Base-by-base conservation (phyloP, 768 basidiomycete genomes). In the Obba rivulosa region DNA sequence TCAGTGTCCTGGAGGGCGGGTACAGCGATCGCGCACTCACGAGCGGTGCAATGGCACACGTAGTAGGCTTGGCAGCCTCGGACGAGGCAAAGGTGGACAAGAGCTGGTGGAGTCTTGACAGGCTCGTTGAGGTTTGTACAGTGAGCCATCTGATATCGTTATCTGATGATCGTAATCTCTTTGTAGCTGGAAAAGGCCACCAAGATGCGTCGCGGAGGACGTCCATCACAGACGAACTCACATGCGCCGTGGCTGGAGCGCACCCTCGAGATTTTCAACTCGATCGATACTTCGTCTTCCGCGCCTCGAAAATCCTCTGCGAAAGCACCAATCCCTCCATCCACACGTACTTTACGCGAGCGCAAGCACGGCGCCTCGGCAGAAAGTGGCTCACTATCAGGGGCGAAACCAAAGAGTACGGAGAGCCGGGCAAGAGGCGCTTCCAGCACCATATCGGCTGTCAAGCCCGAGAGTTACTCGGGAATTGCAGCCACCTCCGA, bases 1-100 rank as follows among this genome's bases (percentile, higher is more conserved):
- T 98, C 34, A 92, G 90, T 56, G 88, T 97, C 0, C 79, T 99
- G 1, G 95, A 99, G 68, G 95, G 95, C 1, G 95, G 94, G 1
- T 97, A 97, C 60, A 90, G 89, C 57, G 92, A 97, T 63, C 77
- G 85, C 5, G 93, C 95, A 0, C 71, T 98, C 46, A 81, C 73
- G 5, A 92, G 87, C 53, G 95, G 87, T 0, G 76, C 84, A 0
- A 80, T 92, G 78, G 87, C 92, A 0, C 87, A 92, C 62, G 64
- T 95, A 2, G 69, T 70, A 7, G 94, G 93, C 3, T 66, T 97
- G 18, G 72, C 70, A 1, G 74, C 69, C 39, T 62, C 24, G 10
- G 52, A 50, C 2, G 35, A 39, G 10, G 48, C 24, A 2, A 42
- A 59, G 8, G 53, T 57, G 8, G 67, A 61, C n/a, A 53, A 64